Base-by-base conservation (phyloP, 2,329 filamentous ascomycete species). In the Botryotinia globosa region DNA sequence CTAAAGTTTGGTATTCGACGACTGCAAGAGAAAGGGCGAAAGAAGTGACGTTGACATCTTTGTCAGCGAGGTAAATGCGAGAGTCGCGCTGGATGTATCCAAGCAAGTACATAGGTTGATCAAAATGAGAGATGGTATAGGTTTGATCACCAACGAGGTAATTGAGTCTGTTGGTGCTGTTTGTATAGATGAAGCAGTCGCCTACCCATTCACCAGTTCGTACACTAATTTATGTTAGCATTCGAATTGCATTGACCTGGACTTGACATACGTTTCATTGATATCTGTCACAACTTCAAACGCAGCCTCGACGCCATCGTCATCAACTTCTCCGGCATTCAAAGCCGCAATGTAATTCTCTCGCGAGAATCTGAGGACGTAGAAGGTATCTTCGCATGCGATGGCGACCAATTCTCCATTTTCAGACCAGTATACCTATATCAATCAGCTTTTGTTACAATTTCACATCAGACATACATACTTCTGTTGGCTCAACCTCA, bases 141-240 rank as follows among this genome's bases (percentile, higher is more conserved):
- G 94, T 97, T 84, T 98, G 94, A 83, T 98, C 96, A 76, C 96
- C 96, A 22, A 99, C 95, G 34, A 99, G 89, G 84, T 98, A 98
- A 86, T 98, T 98, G 74, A 99, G 87, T 75, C 96, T 92, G 86
- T 98, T 98, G 16, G 94, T 97, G 82, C 88, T 92, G 86, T 97
- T 98, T 72, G 96, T 98, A 87, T 98, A 99, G 82, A 98, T 94
- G 87, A 99, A 97, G 85, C 95, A 97, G 84, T 99, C 96, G 75
- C 96, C 96, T 73, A 99, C 93, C 96, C 96, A 99, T 84, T 97
- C 93, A 78, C 95, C 96, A 32, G 95, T 98, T 76, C 93, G 92
- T 69, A 98, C 94, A 76, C 91, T 93, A 74, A 71, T 32, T 48
- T 63, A 48, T 73, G 73, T 78, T 79, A 81, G 79, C 61, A 70